Evolutionary conservation across 1,284 basidiomycete species (phyloP).

Genomic region (Sphaerobolus stellatus): DNA sequence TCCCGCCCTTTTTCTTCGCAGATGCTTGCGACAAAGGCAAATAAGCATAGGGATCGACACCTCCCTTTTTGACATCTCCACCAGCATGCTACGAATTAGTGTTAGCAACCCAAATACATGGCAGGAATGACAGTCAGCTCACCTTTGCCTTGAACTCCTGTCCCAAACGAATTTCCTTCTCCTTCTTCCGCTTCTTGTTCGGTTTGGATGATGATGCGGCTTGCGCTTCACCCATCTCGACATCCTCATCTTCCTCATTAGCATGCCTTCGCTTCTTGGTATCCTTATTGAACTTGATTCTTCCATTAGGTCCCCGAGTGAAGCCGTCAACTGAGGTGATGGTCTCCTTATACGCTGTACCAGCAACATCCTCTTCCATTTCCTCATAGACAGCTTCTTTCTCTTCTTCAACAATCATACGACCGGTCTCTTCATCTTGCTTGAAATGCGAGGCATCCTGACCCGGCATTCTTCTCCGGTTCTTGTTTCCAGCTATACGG

Average conservation of each 20-base stretch:
- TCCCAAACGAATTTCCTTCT: slow-evolving; percentile 64
- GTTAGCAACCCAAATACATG: not conserved
- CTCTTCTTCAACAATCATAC: slow-evolving; percentile 81
- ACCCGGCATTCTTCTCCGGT: slow-evolving; percentile 73
- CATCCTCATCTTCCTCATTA: slow-evolving; percentile 50
- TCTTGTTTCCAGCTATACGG: slow-evolving; percentile 55
- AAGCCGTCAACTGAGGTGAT: slow-evolving; percentile 87
- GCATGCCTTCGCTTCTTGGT: slow-evolving; percentile 83
- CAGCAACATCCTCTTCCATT: slow-evolving; percentile 53
- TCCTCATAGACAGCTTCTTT: slow-evolving; percentile 29
- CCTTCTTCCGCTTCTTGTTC: slow-evolving; percentile 57
- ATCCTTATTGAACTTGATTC: slow-evolving; percentile 95
- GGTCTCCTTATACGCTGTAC: slow-evolving; percentile 82
- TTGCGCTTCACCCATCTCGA: slow-evolving; percentile 67
- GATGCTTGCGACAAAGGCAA: slow-evolving; percentile 79
- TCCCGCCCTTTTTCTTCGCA: slow-evolving; percentile 56
- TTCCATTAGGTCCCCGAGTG: slow-evolving; percentile 78
- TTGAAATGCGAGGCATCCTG: slow-evolving; percentile 88
- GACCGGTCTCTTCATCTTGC: slow-evolving; percentile 83
- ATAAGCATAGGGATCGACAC: slow-evolving; percentile 92
- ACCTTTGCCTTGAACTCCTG: slow-evolving; percentile 90
- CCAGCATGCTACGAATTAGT: slow-evolving; percentile 70
- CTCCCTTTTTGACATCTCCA: slow-evolving; percentile 86
- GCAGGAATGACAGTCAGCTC: slow-evolving; percentile 18
- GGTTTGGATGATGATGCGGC: slow-evolving; percentile 40